Base-by-base conservation (phyloP, 805 yeast species). In the Ogataea naganishii region DNA sequence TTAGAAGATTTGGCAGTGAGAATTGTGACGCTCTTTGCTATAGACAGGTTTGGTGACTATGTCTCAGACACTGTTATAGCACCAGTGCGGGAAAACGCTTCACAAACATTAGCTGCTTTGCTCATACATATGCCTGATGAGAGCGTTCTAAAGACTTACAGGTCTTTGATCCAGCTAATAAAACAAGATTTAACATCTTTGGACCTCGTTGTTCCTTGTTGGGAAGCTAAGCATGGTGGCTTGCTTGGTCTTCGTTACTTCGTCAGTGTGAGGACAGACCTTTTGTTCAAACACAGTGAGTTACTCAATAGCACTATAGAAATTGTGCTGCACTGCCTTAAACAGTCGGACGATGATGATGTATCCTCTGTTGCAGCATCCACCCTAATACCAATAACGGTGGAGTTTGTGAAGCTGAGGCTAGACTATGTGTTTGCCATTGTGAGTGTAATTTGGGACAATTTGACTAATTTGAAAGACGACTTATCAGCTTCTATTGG, bases 221-320 rank as follows among this genome's bases (percentile, higher is more conserved):
- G 98, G 98, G 96, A 94, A 51, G 97, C 96, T 3, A 82, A 92
- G 35, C 98, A 92, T 62, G 98, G 97, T 43, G 99, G 97, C 28
- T 76, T 92, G 78, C 69, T 92, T 9, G 98, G 97, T 0, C 62
- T 92, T 30, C 66, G 95, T 30, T 92, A 92, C 54, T 78, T 92
- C 43, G 98, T 89, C 8, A 80, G 95, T 36, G 85, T 89, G 4
- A 68, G 95, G 43, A 75, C 85, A 0, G 92, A 82, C 39, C 67
- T 86, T n/a, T 60, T 89, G 14, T 62, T 79, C 19, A 53, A 65
- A 9, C 69, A 72, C 31, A 66, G 74, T 3, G 64, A 73, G 11
- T 51, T 77, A 19, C 61, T 92, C 20, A 80, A 80, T 36, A 69
- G 71, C 31, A 86, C 88, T 1, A 77, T 88, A 4, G 66, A 74